Percentiles rank a stretch among this genome's conserved stretches.
phyloP scores from a whole-genome alignment of 2,329 filamentous ascomycete genomes.

The Trematosphaeria pertusa region DNA sequence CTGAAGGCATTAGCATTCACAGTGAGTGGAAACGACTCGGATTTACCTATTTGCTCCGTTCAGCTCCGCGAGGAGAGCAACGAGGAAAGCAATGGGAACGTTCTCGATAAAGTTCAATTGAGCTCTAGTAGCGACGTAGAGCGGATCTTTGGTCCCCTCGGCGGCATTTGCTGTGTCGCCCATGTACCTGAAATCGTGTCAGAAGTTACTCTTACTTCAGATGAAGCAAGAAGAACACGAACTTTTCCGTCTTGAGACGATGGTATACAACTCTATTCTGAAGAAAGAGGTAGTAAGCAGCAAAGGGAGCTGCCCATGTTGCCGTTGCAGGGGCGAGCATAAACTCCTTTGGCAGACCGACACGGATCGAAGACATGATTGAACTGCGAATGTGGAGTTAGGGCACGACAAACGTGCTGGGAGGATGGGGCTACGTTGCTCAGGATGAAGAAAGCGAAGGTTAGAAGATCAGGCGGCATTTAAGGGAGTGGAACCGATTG shows the following conservation, averaged over 20 bases:
- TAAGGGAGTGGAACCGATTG: no score
- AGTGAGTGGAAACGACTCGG: neutral
- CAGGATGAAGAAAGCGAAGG: no score
- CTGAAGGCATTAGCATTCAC: slow-evolving; percentile 13
- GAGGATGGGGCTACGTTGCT: no score
- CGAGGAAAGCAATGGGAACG: slow-evolving; percentile 49
- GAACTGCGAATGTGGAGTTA: neutral
- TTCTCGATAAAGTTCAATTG: slow-evolving; percentile 55
- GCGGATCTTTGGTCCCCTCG: slow-evolving; percentile 29
- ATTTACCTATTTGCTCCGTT: slow-evolving; percentile 50
- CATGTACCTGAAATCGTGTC: slow-evolving; percentile 24
- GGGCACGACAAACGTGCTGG: no score
- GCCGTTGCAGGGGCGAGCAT: slow-evolving; percentile 45
- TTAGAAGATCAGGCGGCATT: no score
- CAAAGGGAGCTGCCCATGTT: slow-evolving; percentile 51
- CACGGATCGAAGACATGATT: slow-evolving; percentile 22
- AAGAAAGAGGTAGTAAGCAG: slow-evolving; percentile 51
- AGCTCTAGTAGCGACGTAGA: slow-evolving; percentile 46
- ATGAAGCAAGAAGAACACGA: slow-evolving; percentile 14
- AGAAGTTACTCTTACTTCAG: slow-evolving; percentile 8
- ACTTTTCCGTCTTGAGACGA: slow-evolving; percentile 43
- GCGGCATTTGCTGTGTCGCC: slow-evolving; percentile 30
- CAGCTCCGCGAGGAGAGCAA: slow-evolving; percentile 53
- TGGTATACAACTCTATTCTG: slow-evolving; percentile 48
- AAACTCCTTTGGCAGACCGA: slow-evolving; percentile 30